phyloP scores from a whole-genome alignment of 83 land plant genomes.

The Diphasiastrum complanatum region DNA sequence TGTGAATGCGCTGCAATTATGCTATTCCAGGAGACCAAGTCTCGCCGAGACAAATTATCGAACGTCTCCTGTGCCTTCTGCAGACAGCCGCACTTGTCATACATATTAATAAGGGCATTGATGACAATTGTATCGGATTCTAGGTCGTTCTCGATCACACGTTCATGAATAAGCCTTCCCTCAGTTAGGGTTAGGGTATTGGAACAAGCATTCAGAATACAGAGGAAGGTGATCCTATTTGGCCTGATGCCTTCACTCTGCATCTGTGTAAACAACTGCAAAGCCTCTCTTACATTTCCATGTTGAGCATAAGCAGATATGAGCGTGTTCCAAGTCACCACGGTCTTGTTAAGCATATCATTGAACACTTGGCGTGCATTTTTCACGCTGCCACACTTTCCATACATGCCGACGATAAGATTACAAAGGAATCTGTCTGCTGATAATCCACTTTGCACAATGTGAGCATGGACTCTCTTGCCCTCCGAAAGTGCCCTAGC shows the following conservation, averaged over 20 bases:
- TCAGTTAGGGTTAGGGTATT: background rate
- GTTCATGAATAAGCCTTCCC: background rate
- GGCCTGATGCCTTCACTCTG: conserved; percentile 25
- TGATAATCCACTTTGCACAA: background rate
- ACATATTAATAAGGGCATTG: background rate
- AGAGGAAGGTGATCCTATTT: conserved; percentile 43
- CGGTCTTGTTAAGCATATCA: conserved; percentile 28
- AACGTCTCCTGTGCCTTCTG: background rate
- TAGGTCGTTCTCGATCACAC: background rate
- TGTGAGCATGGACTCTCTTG: background rate
- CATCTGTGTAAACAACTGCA: conserved; percentile 36
- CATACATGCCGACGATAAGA: conserved; percentile 37
- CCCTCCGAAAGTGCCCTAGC: background rate
- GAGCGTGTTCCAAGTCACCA: conserved; percentile 50
- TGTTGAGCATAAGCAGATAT: conserved; percentile 42
- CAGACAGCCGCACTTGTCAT: background rate
- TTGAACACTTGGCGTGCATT: conserved; percentile 31
- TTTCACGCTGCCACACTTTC: conserved; percentile 37
- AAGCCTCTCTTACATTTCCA: conserved; percentile 32
- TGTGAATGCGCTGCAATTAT: background rate
- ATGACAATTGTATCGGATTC: background rate
- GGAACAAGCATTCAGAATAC: conserved; percentile 42
- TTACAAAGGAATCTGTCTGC: background rate
- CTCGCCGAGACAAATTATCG: background rate
- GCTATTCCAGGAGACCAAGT: conserved; percentile 6